Evolutionary conservation across 805 yeast species (phyloP).

Genomic region (Ogataea methanolica): DNA sequence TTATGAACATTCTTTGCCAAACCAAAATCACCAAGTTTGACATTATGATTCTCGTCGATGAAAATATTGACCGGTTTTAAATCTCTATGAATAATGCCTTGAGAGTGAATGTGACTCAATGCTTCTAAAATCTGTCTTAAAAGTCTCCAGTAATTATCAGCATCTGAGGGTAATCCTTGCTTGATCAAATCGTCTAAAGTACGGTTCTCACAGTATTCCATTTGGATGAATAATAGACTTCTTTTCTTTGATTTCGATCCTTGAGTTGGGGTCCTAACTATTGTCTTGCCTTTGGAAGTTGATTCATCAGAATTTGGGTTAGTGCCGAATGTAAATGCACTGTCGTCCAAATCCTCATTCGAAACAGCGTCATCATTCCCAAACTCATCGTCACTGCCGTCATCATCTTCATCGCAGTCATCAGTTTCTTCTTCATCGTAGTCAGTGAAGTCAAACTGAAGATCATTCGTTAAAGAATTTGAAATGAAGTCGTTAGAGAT

Average conservation of each 20-base stretch:
- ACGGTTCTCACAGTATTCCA: constrained; percentile 97
- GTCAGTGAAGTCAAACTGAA: constrained; percentile 49
- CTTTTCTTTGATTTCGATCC: constrained; percentile 28
- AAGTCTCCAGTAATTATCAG: constrained; percentile 86
- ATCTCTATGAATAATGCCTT: constrained; percentile 93
- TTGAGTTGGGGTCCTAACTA: constrained; percentile 5
- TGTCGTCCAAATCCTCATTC: constrained; percentile 8
- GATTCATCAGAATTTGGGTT: constrained; percentile 3
- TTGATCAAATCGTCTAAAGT: constrained; percentile 80
- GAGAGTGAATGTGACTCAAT: constrained; percentile 82
- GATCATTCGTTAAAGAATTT: constrained; percentile 51
- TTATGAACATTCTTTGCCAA: constrained; percentile 84
- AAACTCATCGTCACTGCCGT: constrained; percentile 14
- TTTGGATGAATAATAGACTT: constrained; percentile 87
- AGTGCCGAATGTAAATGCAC: constrained; percentile 26
- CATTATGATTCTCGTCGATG: constrained; percentile 82
- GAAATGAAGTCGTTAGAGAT: constrained; percentile 60
- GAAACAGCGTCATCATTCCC: constrained; percentile 14
- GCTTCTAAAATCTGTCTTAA: constrained; percentile 88
- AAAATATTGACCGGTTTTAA: constrained; percentile 94
- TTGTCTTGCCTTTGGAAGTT: constrained; percentile 1
- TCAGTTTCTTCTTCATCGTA: constrained; percentile 16
- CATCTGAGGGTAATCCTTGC: constrained; percentile 63
- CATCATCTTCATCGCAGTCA: constrained; percentile 17
- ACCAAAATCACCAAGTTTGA: constrained; percentile 96